These are phyloP conservation scores for Begonia masoniana DNA, from an alignment of 306 rosid species.

Conservation along the genomic window DNA sequence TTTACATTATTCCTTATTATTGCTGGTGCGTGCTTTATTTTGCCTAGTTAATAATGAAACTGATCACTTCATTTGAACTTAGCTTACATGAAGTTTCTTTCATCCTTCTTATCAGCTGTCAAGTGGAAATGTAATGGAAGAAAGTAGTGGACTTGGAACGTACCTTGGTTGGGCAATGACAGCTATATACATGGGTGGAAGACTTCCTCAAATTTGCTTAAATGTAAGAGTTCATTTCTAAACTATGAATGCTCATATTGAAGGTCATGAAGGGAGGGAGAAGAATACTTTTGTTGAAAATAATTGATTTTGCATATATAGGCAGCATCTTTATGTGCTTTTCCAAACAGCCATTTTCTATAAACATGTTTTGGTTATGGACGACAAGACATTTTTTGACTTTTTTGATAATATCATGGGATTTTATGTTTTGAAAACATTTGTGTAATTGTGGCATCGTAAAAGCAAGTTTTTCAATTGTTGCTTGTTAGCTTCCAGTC, in stretches of 20 bases:
- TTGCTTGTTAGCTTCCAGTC: neutral
- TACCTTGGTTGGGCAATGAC: conserved; percentile 91
- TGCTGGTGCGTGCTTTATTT: too few relatives aligned
- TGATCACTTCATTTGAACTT: too few relatives aligned
- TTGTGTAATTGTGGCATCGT: too few relatives aligned
- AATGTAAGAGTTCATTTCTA: conserved; percentile 38
- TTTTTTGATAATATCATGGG: too few relatives aligned
- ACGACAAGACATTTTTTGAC: too few relatives aligned
- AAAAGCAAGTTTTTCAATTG: too few relatives aligned
- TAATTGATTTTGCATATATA: neutral
- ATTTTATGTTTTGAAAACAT: too few relatives aligned
- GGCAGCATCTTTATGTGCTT: conserved; percentile 5
- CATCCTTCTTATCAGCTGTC: conserved; percentile 33
- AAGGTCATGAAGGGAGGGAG: too few relatives aligned
- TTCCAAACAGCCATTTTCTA: conserved; percentile 7
- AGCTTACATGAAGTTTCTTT: neutral
- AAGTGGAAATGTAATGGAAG: conserved; percentile 17
- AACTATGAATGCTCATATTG: too few relatives aligned
- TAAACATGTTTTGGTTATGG: conserved; percentile 1
- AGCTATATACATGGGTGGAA: conserved; percentile 65
- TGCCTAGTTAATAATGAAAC: too few relatives aligned
- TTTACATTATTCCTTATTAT: too few relatives aligned
- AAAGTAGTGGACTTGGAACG: conserved; percentile 30
- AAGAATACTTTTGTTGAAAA: too few relatives aligned
- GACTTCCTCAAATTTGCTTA: conserved; percentile 70